Evolutionary conservation across 2,329 filamentous ascomycete species (phyloP).

Genomic region (Trichoderma brevicompactum): DNA sequence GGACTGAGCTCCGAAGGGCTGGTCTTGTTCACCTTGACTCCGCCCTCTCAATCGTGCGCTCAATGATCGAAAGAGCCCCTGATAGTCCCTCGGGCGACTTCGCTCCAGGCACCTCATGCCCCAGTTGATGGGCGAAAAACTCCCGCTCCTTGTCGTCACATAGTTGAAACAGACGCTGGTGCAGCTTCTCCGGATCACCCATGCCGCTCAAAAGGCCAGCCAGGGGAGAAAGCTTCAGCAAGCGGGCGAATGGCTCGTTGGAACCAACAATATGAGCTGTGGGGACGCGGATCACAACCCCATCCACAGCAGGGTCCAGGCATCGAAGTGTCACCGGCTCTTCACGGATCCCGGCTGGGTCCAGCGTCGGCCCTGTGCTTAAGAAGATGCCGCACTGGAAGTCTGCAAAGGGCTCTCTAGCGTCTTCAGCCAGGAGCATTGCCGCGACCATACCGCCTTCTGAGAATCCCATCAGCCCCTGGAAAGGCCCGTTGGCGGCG

Average conservation of each 20-base stretch:
- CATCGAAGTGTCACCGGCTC: conserved; percentile 30
- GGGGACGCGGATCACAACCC: conserved; percentile 36
- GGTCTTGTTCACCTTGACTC: neutral
- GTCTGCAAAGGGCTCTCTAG: conserved; percentile 33
- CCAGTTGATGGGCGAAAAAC: neutral
- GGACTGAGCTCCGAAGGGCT: neutral
- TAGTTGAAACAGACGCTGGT: conserved; percentile 1
- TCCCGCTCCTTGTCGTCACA: neutral
- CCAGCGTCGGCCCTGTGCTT: conserved; percentile 38
- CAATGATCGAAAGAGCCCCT: neutral
- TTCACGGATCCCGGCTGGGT: conserved; percentile 35
- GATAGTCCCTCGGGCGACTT: neutral
- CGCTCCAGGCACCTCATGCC: conserved; percentile 14
- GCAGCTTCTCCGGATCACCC: conserved; percentile 15
- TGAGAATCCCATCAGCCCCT: conserved; percentile 23
- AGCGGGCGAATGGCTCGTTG: neutral
- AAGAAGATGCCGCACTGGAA: conserved; percentile 41
- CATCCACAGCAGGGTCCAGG: conserved; percentile 37
- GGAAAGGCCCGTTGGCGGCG: conserved; percentile 16
- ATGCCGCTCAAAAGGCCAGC: neutral
- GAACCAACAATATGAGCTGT: conserved; percentile 29
- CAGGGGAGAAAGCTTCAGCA: neutral
- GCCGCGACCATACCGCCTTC: conserved; percentile 36
- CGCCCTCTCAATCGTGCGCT: neutral
- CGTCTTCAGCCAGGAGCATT: conserved; percentile 40